phyloP scores from a whole-genome alignment of 148 eudicot species.

The Persicaria tinctoria region DNA sequence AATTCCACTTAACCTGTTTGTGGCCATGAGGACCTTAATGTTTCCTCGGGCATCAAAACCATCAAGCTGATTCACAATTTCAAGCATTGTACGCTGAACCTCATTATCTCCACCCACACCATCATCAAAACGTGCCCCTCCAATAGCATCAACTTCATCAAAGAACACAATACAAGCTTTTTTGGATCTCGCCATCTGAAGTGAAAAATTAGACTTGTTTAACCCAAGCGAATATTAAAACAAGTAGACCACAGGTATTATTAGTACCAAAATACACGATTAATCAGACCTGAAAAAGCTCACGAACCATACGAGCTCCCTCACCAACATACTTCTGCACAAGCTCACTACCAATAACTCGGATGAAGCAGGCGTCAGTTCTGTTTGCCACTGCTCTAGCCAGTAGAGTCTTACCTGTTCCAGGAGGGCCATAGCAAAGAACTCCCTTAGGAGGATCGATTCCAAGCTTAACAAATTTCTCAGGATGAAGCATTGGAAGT shows the following conservation, averaged over 20 bases:
- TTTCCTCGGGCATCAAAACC: slow-evolving; percentile 96
- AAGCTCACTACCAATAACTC: slow-evolving; percentile 96
- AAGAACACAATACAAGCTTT: slow-evolving; percentile 93
- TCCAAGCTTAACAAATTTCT: slow-evolving; percentile 94
- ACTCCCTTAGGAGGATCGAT: slow-evolving; percentile 99
- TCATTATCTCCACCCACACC: slow-evolving; percentile 93
- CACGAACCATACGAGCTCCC: slow-evolving; percentile 99
- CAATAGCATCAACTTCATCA: slow-evolving; percentile 92
- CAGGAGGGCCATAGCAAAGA: slow-evolving; percentile 98
- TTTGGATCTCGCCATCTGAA: slow-evolving; percentile 92
- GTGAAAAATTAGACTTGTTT: background rate
- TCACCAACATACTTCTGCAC: slow-evolving; percentile 99
- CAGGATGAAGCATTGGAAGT: slow-evolving; percentile 99
- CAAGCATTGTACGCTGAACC: slow-evolving; percentile 97
- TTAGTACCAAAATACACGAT: background rate
- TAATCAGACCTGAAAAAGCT: slow-evolving; percentile 75
- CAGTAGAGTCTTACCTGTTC: slow-evolving; percentile 91
- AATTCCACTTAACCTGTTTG: slow-evolving; percentile 53
- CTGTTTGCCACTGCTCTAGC: slow-evolving; percentile 97
- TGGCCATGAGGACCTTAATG: slow-evolving; percentile 95
- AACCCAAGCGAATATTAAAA: background rate
- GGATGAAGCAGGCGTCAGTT: slow-evolving; percentile 97
- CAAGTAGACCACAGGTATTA: background rate
- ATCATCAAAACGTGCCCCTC: slow-evolving; percentile 89
- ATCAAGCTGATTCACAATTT: slow-evolving; percentile 96